A percentile compares a stretch with the other conserved stretches of the same genome.
phyloP scores from a whole-genome alignment of 1,284 basidiomycete genomes.

The Sanghuangporus sanghuang region DNA sequence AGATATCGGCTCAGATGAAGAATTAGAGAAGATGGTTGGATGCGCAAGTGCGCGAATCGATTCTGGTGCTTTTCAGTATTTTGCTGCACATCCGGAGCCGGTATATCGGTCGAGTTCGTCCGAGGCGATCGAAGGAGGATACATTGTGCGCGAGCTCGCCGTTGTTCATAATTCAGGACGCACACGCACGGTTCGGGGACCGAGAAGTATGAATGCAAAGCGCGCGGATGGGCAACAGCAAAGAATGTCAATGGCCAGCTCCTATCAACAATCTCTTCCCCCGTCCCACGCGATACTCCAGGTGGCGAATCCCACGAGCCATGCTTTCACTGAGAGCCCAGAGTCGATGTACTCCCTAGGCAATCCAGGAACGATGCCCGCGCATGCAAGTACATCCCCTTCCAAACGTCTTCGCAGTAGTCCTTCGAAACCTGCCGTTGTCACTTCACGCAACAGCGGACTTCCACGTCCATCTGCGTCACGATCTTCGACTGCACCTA shows the following conservation, averaged over 20 bases:
- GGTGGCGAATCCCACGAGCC: background rate
- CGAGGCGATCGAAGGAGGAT: background rate
- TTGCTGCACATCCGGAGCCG: background rate
- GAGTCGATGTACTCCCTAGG: background rate
- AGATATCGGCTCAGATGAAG: conserved; percentile 24
- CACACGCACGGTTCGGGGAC: background rate
- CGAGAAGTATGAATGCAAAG: background rate
- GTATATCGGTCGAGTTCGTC: background rate
- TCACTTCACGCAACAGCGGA: background rate
- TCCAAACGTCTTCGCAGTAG: background rate
- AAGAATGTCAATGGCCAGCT: background rate
- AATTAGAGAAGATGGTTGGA: conserved; percentile 24
- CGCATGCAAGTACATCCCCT: no score
- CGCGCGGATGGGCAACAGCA: background rate
- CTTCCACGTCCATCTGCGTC: background rate
- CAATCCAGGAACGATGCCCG: background rate
- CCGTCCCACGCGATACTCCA: background rate
- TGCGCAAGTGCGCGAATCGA: conserved; percentile 18
- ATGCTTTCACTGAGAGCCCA: background rate
- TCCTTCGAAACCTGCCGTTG: background rate
- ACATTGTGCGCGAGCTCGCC: no score
- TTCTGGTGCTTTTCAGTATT: background rate
- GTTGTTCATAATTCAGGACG: no score
- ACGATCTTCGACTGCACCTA: background rate
- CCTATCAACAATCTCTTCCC: background rate